Evolutionary conservation across 768 basidiomycete species (phyloP), one percentile per base, ranked within the genome.

Genomic region (Goffeauzyma gilvescens): DNA sequence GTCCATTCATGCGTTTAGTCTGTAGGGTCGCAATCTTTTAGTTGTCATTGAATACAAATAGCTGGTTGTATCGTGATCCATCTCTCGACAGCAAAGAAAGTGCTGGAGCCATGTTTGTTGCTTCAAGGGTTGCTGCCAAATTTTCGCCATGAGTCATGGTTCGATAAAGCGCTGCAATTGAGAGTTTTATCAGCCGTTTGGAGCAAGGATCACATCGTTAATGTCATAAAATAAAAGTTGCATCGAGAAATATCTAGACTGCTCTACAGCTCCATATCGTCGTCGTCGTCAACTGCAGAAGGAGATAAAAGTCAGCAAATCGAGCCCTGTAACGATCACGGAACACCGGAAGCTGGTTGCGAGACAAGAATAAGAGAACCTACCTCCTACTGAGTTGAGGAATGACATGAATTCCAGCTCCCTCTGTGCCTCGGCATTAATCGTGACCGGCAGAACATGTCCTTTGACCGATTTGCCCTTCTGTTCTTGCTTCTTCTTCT

Each of bases 401-500:
- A 60, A 60, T 18, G 41, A 50, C 24, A 53, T 55, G 49, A 60
- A 60, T 12, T 60, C 59, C 15, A 49, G 36, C 46, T 60, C 59
- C 45, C 58, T 58, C 45, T 45, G 52, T 43, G 45, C 44, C 22
- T 56, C 59, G 18, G 52, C 54, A 40, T 62, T 55, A 49, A 66
- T 33, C 21, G 36, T 36, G 8, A 43, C 50, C 8, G 42, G 38
- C 38, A 49, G 42, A 15, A 45, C 38, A 20, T 33, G 38, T 22
- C 45, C 44, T 37, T 44, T 50, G 14, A 28, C 43, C 42, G 46
- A 45, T 46, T 52, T 54, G 15, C 33, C 38, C 44, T 62, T 55
- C 45, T 64, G 64, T 48, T 68, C 67, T 15, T 63, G 9, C 34
- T 44, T 64, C 55, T 68, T 50, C 32, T 52, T 52, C 23, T 50